A percentile compares a stretch with the other conserved stretches of the same genome.
phyloP scores from a whole-genome alignment of 2,329 filamentous ascomycete genomes.

The Amauroascus niger region DNA sequence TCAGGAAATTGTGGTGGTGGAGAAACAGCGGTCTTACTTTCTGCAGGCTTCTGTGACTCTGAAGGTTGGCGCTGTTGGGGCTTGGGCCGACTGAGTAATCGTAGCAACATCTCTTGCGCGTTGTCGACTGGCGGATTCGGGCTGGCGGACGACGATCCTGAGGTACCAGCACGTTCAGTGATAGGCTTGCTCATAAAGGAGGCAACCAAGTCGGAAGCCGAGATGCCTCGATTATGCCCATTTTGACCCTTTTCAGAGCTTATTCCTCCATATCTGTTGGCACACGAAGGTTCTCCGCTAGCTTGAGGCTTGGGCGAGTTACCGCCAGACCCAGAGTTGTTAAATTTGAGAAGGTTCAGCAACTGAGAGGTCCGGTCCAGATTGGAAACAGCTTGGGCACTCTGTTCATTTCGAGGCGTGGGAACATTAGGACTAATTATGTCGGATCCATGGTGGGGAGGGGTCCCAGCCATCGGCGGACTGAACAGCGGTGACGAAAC shows the following conservation, averaged over 20 bases:
- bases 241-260: constrained; percentile 19
- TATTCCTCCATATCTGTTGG: constrained; percentile 25
- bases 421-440: constrained; percentile 49
- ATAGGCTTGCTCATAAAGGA: constrained; percentile 40
- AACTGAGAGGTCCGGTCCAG: constrained; percentile 48
- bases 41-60: constrained; percentile 17
- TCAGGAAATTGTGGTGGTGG: constrained; percentile 20
- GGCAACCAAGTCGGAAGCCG: constrained; percentile 49
- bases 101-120: constrained; percentile 76
- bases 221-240: constrained; percentile 36
- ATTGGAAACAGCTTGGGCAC: constrained; percentile 32
- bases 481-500: constrained; percentile 51
- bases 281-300: constrained; percentile 1
- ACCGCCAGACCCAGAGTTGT: constrained; percentile 34
- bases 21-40: constrained; percentile 24
- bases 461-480: constrained; percentile 44
- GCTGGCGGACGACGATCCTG: constrained; percentile 14
- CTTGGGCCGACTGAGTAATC: constrained; percentile 68
- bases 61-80: constrained; percentile 22
- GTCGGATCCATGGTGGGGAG: constrained; percentile 48
- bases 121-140: constrained; percentile 31
- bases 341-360: constrained; percentile 57
- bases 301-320: constrained; percentile 16
- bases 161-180: constrained; percentile 28
- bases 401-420: constrained; percentile 37